Base-by-base conservation (phyloP, 441 rosid species). In the Croton laevigatus region DNA sequence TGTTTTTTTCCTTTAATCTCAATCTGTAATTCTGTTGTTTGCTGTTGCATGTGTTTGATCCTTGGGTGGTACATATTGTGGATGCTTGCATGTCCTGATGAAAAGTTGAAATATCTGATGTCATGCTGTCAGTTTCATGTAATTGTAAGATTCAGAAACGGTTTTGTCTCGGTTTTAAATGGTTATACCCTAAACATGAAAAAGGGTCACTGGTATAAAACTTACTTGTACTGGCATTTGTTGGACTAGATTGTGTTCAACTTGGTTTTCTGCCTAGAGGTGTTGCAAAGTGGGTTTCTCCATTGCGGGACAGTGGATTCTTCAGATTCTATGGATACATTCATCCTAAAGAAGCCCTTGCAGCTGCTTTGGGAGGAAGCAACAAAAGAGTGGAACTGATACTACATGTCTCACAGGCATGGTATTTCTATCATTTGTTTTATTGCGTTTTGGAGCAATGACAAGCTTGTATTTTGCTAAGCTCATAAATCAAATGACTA, bases 271-370 rank as follows among this genome's bases (percentile, higher is more conserved):
- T 94, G 59, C 96, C 97, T 32, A 83, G 89, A 80, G 68, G 75
- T 78, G 80, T 89, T 58, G 97, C 91, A 65, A 91, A 88, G 78
- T 91, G 97, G 98, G 89, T 90, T 75, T 91, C 98, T 71, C 98
- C 97, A 5, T 77, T 91, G 85, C 91, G 97, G 97, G 97, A 91
- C 66, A 70, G 73, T 63, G 91, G 95, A 60, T 83, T 88, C 81
- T 85, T 91, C 59, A 83, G 68, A 68, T 94, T 91, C 81, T 86
- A 79, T 66, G 98, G 97, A 65, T 88, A 81, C 74, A 70, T 91
- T 67, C 84, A 71, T 83, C 82, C 87, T 27, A 86, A 90, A 66
- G 95, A 91, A 75, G 94, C 84, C 80, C 95, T 91, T 68, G 85
- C 82, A 36, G 92, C 92, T 77, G 93, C 95, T 73, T 79, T 84